Conservation (phyloP, 192 early-diverging fungal genomes). For the Coemansia sp. region DNA sequence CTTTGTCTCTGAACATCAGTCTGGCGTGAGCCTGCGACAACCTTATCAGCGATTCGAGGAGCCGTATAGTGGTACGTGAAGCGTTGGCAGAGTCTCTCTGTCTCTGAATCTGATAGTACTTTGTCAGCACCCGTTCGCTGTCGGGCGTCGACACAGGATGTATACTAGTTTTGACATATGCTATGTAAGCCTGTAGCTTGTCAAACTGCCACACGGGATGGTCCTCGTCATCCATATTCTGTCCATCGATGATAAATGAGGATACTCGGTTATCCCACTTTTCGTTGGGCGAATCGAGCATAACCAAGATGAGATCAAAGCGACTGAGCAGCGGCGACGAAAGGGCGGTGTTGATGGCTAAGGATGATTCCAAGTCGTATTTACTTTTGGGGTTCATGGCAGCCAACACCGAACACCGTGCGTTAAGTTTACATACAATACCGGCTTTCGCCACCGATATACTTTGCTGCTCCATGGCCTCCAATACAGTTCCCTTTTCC, state of each 20-base stretch:
- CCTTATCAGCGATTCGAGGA: slow-evolving; percentile 68
- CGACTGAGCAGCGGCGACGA: slow-evolving; percentile 70
- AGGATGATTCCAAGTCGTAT: slow-evolving; percentile 64
- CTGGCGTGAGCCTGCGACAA: slow-evolving; percentile 68
- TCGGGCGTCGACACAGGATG: slow-evolving; percentile 64
- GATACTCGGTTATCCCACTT: slow-evolving; percentile 70
- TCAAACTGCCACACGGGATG: slow-evolving; percentile 60
- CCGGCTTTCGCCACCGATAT: slow-evolving; percentile 81
- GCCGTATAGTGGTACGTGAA: slow-evolving; percentile 72
- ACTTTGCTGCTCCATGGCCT: slow-evolving; percentile 88
- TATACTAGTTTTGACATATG: slow-evolving; percentile 60
- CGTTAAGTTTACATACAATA: slow-evolving; percentile 79
- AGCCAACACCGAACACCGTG: slow-evolving; percentile 78
- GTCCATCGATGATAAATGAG: slow-evolving; percentile 50
- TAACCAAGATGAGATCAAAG: slow-evolving; percentile 74
- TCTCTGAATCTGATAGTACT: slow-evolving; percentile 77
- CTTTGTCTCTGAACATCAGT: slow-evolving; percentile 65
- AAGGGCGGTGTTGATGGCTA: slow-evolving; percentile 72
- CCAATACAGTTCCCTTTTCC: slow-evolving; percentile 76
- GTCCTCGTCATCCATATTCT: slow-evolving; percentile 7
- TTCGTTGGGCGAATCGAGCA: slow-evolving; percentile 68
- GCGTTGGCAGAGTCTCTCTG: slow-evolving; percentile 66
- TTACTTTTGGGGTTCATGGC: slow-evolving; percentile 80
- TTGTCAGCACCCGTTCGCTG: slow-evolving; percentile 65
- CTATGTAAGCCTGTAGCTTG: slow-evolving; percentile 71